Evolutionary conservation across 805 yeast genomes (phyloP), one percentile per base, ranked within the genome.

Genomic region (Teunomyces lycoperdinae): DNA sequence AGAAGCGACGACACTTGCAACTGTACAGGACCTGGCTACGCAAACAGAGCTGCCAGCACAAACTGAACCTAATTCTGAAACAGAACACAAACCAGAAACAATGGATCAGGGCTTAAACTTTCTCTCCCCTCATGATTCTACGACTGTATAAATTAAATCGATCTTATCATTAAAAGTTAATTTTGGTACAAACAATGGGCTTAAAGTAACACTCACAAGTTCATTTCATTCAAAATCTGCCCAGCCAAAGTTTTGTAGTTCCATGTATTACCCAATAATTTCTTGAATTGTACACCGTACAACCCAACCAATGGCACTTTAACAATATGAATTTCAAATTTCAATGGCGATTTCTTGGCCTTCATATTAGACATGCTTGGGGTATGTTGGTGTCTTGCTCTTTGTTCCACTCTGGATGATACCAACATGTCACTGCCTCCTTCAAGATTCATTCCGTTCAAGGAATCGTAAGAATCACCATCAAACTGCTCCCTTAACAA

Each of bases 221-320:
- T 83, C 63, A 88, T 74, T 55, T 86, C 87, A 50, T 77, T 77
- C 66, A 91, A 78, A 43, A 91, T 86, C 63, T 84, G 89, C 46
- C 92, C 84, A 1, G 97, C 97, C 61, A 91, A 74, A 8, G 90
- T 84, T 72, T 92, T 91, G 70, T 91, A 91, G 70, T 86, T 81
- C 97, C 97, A 91, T 1, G 96, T 89, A 64, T 92, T 90, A 60
- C 98, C 98, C 49, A 87, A 78, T 28, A 91, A 78, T 64, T 91
- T 91, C 76, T 92, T 92, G 73, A 91, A 90, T 65, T 92, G 97
- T 42, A 91, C 91, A 67, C 98, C 98, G 55, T 87, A 90, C 50
- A 92, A 74, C 4, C 95, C 89, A 46, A 91, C 87, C 55, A 91
- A 77, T 41, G 96, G 96, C 42, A 91, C 95, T 63, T 90, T 90